Evolutionary conservation across 306 rosid genomes (phyloP).

Genomic region (Lathyrus oleraceus): DNA sequence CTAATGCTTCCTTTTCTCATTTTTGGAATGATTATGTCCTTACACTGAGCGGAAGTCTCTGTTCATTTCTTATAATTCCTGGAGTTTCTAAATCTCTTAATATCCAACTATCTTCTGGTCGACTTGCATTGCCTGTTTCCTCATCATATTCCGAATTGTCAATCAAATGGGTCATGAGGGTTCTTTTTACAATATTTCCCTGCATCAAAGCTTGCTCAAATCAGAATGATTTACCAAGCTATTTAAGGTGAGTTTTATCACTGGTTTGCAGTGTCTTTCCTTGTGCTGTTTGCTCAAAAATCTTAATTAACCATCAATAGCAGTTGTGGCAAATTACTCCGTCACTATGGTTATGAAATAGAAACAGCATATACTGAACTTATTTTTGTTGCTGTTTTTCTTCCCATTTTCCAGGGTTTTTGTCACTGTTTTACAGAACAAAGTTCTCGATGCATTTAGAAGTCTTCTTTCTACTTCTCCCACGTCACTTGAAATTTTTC

Average conservation of each 20-base stretch:
- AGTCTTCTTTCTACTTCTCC: constrained; percentile 74
- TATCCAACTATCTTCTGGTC: constrained; percentile 60
- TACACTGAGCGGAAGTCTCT: constrained; percentile 70
- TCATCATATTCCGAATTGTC: constrained; percentile 69
- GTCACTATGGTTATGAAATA: constrained; percentile 20
- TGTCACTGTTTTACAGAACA: constrained; percentile 67
- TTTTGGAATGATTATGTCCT: constrained; percentile 75
- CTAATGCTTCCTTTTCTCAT: constrained; percentile 50
- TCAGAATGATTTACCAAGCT: constrained; percentile 67
- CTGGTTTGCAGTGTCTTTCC: constrained; percentile 23
- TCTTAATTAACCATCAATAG: constrained; percentile 13
- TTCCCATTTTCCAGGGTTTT: constrained; percentile 62
- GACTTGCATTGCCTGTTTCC: constrained; percentile 56
- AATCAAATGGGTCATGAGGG: constrained; percentile 85
- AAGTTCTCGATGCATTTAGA: constrained; percentile 65
- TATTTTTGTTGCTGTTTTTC: constrained; percentile 28
- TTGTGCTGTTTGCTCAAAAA: not conserved
- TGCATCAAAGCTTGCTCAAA: constrained; percentile 86
- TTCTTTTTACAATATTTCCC: constrained; percentile 72
- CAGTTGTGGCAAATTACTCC: not conserved
- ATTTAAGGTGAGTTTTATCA: constrained; percentile 65
- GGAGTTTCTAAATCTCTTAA: constrained; percentile 59
- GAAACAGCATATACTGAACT: constrained; percentile 26
- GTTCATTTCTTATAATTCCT: constrained; percentile 79
- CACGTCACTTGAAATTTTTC: constrained; percentile 59